Evolutionary conservation across 2,329 filamentous ascomycete species (phyloP).

Genomic region (Ustulina deusta): DNA sequence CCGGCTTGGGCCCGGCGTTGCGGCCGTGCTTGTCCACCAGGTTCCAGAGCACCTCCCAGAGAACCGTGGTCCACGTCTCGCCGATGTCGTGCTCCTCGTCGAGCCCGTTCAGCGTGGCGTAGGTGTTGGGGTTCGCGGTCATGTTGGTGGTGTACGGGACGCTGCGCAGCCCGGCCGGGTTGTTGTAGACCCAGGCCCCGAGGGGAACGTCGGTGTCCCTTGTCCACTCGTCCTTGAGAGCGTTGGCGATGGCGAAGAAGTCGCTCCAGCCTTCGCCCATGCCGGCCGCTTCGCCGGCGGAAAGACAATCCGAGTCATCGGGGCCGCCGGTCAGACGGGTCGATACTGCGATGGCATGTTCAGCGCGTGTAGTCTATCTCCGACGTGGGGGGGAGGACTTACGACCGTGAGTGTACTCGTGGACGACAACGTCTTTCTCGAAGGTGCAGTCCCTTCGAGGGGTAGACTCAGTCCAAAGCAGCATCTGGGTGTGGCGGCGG

Average conservation of each 20-base stretch:
- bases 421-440: slow-evolving; percentile 71
- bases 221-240: slow-evolving; percentile 58
- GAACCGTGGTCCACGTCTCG: slow-evolving; percentile 61
- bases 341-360: slow-evolving; percentile 53
- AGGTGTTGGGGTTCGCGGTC: slow-evolving; percentile 59
- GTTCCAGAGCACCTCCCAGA: slow-evolving; percentile 66
- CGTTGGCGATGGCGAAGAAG: slow-evolving; percentile 62
- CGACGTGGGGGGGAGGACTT: slow-evolving; percentile 36
- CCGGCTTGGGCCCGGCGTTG: slow-evolving; percentile 54
- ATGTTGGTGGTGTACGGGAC: slow-evolving; percentile 61
- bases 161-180: slow-evolving; percentile 55
- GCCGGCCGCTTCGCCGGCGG: slow-evolving; percentile 56
- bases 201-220: slow-evolving; percentile 58
- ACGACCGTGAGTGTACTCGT: slow-evolving; percentile 68
- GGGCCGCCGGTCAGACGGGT: slow-evolving; percentile 70
- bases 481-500: slow-evolving; percentile 57
- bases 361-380: not conserved
- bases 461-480: slow-evolving; percentile 62
- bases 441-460: slow-evolving; percentile 66
- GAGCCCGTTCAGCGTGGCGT: slow-evolving; percentile 53
- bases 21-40: slow-evolving; percentile 63
- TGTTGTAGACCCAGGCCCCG: slow-evolving; percentile 59
- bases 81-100: slow-evolving; percentile 59
- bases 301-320: slow-evolving; percentile 62
- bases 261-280: slow-evolving; percentile 66